Percentiles rank a stretch among this genome's conserved stretches.
phyloP scores from a whole-genome alignment of 306 rosid species.

The Quercus mongolica region DNA sequence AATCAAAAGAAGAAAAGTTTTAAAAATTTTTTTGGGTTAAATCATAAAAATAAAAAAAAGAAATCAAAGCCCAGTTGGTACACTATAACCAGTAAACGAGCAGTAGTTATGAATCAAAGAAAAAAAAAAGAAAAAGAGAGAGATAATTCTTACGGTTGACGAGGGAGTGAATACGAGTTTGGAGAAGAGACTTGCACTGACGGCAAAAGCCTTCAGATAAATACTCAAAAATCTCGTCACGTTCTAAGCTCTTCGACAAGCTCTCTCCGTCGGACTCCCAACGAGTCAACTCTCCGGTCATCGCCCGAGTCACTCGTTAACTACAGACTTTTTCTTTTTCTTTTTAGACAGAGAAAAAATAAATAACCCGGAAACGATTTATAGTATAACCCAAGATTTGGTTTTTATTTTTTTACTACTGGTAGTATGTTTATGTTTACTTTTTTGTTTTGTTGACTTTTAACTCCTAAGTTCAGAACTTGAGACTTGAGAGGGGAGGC shows the following conservation, averaged over 20 bases:
- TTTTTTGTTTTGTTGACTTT: too few relatives aligned
- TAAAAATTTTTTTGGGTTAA: not conserved
- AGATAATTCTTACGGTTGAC: constrained; percentile 7
- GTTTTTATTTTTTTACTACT: too few relatives aligned
- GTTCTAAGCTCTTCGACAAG: constrained; percentile 11
- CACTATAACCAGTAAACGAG: too few relatives aligned
- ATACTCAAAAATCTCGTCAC: constrained; percentile 30
- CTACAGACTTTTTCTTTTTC: too few relatives aligned
- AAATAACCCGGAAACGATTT: too few relatives aligned
- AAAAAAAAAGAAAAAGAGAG: not conserved
- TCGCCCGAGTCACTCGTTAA: not conserved
- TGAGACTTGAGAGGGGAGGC: too few relatives aligned
- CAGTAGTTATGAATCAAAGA: not conserved
- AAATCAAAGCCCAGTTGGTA: not conserved
- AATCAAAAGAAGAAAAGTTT: too few relatives aligned
- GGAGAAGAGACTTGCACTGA: constrained; percentile 27
- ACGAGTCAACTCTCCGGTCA: not conserved
- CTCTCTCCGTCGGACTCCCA: not conserved
- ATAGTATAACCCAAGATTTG: too few relatives aligned
- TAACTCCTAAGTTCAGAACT: too few relatives aligned
- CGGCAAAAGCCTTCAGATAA: constrained; percentile 34
- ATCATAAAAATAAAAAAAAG: too few relatives aligned
- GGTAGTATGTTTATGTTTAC: too few relatives aligned
- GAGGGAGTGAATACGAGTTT: constrained; percentile 9
- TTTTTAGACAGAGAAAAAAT: too few relatives aligned